phyloP scores from a whole-genome alignment of 768 basidiomycete genomes.

The Mrakia frigida region DNA sequence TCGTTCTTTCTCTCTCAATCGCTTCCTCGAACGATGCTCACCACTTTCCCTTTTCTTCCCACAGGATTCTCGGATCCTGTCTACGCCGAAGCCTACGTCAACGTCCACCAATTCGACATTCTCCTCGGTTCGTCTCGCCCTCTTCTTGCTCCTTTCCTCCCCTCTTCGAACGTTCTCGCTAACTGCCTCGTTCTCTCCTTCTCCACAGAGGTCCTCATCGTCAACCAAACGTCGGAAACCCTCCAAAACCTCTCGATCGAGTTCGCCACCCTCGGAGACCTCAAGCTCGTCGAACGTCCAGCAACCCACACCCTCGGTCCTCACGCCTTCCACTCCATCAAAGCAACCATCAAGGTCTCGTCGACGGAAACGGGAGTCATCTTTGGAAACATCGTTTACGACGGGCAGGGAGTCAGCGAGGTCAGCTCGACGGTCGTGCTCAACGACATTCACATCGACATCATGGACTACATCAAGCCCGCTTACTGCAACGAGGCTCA shows the following conservation, averaged over 20 bases:
- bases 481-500: constrained; percentile 89
- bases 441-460: constrained; percentile 96
- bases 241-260: constrained; percentile 95
- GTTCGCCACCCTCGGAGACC: constrained; percentile 92
- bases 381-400: constrained; percentile 96
- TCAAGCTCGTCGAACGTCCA: constrained; percentile 95
- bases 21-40: neutral
- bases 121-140: constrained; percentile 59
- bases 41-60: neutral
- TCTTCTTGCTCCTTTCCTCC: neutral
- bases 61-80: constrained; percentile 95
- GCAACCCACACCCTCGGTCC: constrained; percentile 88
- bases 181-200: neutral
- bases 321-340: constrained; percentile 96
- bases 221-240: constrained; percentile 91
- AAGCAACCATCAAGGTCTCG: constrained; percentile 96
- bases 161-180: neutral
- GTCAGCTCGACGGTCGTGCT: constrained; percentile 66
- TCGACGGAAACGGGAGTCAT: constrained; percentile 98
- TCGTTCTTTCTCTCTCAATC: neutral
- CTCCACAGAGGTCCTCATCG: constrained; percentile 75
- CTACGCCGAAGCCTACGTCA: constrained; percentile 95
- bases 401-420: constrained; percentile 78
- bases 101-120: constrained; percentile 97
- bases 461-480: constrained; percentile 97